Evolutionary conservation across 2,329 filamentous ascomycete genomes (phyloP).

Genomic region (Pseudogymnoascus sp.): DNA sequence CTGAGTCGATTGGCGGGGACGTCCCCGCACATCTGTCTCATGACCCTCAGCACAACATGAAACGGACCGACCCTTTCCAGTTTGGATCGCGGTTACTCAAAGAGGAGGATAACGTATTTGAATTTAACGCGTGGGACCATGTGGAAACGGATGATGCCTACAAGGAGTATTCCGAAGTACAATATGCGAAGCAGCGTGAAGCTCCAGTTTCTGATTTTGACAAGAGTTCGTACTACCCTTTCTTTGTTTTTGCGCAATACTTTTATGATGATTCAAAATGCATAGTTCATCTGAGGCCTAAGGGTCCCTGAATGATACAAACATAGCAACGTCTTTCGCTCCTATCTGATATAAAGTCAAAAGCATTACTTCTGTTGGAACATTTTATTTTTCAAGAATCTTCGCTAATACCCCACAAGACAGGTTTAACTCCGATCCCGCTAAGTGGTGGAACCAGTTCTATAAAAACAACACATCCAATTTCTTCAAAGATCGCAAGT

Average conservation of each 20-base stretch:
- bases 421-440: constrained; percentile 82
- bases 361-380: constrained; percentile 13
- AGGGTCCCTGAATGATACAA: constrained; percentile 48
- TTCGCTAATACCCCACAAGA: constrained; percentile 42
- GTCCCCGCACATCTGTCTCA: constrained; percentile 25
- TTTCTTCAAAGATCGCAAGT: constrained; percentile 98
- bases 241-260: constrained; percentile 3
- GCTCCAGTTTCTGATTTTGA: constrained; percentile 90
- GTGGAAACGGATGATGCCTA: constrained; percentile 87
- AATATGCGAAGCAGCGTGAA: constrained; percentile 76
- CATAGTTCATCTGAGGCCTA: constrained; percentile 62
- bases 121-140: constrained; percentile 99
- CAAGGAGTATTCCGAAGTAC: constrained; percentile 73
- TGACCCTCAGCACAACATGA: constrained; percentile 56
- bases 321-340: constrained; percentile 57
- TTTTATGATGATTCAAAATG: constrained; percentile 47
- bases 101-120: constrained; percentile 81
- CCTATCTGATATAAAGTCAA: constrained; percentile 51
- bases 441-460: constrained; percentile 96
- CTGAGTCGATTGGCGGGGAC: neutral
- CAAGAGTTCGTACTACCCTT: constrained; percentile 49
- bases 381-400: constrained; percentile 12
- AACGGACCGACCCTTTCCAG: constrained; percentile 86
- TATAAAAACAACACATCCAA: constrained; percentile 97
- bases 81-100: constrained; percentile 85